These are phyloP conservation scores for Amanita rimosa DNA, from an alignment of 768 basidiomycete species.

Conservation along the genomic window DNA sequence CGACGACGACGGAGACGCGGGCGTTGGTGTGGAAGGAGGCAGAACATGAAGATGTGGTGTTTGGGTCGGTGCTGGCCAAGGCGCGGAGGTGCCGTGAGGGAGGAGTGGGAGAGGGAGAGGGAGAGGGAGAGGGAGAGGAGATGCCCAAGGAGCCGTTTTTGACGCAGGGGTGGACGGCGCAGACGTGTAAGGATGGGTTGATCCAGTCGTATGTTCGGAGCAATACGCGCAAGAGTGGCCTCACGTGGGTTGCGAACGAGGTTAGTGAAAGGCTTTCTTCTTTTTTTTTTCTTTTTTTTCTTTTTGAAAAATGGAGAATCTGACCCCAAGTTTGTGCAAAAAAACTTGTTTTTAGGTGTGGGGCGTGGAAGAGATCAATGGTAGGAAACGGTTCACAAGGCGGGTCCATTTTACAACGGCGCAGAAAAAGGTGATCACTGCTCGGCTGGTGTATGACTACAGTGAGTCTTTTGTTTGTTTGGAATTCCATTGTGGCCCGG, in stretches of 20 bases:
- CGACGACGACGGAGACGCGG: conserved; percentile 45
- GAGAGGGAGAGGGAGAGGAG: too few species aligned
- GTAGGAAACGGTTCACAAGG: conserved; percentile 48
- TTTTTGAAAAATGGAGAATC: too few species aligned
- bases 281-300: too few species aligned
- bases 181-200: conserved; percentile 30
- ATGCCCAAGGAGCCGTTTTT: conserved; percentile 29
- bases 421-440: conserved; percentile 41
- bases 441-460: conserved; percentile 57
- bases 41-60: conserved; percentile 45
- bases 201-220: conserved; percentile 41
- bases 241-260: conserved; percentile 54
- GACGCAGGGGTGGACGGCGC: conserved; percentile 28
- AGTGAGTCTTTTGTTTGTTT: too few species aligned
- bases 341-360: conserved; percentile 39
- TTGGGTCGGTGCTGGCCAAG: conserved; percentile 47
- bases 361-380: conserved; percentile 53
- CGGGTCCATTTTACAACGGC: conserved; percentile 57
- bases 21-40: conserved; percentile 45
- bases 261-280: too few species aligned
- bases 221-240: conserved; percentile 49
- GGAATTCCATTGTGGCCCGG: too few species aligned
- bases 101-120: too few species aligned
- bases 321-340: too few species aligned
- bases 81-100: conserved; percentile 40